Percentiles rank a stretch among this genome's conserved stretches.
Conservation (phyloP, 1,284 basidiomycete species). For the Cutaneotrichosporon cutaneum region DNA sequence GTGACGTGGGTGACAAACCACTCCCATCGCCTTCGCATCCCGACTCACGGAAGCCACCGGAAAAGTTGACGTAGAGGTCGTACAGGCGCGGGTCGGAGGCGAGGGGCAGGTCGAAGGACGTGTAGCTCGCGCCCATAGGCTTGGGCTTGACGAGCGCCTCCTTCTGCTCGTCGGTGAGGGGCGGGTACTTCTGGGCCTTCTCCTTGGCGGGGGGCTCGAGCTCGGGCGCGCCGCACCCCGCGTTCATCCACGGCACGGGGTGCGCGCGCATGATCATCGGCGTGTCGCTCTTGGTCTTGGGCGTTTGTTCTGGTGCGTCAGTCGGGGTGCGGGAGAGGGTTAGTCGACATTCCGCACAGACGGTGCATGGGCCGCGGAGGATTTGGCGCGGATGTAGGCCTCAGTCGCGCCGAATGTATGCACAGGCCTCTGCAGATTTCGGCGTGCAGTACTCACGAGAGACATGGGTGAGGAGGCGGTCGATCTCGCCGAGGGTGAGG, state of each 20-base stretch:
- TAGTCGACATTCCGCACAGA: slow-evolving; percentile 3
- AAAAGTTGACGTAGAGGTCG: slow-evolving; percentile 50
- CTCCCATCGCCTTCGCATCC: background rate
- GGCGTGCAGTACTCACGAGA: slow-evolving; percentile 33
- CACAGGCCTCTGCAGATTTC: too few relatives aligned
- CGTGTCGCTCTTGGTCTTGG: slow-evolving; percentile 33
- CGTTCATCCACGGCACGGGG: slow-evolving; percentile 43
- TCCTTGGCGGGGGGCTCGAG: slow-evolving; percentile 19
- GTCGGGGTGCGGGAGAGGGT: too few relatives aligned
- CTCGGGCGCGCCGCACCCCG: slow-evolving; percentile 32
- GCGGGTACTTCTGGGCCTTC: slow-evolving; percentile 4
- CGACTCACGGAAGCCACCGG: slow-evolving; percentile 49
- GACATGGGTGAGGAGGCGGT: slow-evolving; percentile 47
- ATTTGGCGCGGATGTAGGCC: background rate
- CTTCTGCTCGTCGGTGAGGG: slow-evolving; percentile 22
- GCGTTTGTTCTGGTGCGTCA: slow-evolving; percentile 29
- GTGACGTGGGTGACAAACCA: background rate
- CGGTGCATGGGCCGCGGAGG: background rate
- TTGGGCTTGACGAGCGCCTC: slow-evolving; percentile 36
- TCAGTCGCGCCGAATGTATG: background rate
- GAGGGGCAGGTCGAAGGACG: slow-evolving; percentile 48
- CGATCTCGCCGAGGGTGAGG: slow-evolving; percentile 46
- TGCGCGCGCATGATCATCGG: slow-evolving; percentile 48
- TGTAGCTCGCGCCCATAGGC: slow-evolving; percentile 52
- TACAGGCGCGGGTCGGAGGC: slow-evolving; percentile 42